Conservation (phyloP, 1,284 basidiomycete species). For the Clitocybe nebularis region DNA sequence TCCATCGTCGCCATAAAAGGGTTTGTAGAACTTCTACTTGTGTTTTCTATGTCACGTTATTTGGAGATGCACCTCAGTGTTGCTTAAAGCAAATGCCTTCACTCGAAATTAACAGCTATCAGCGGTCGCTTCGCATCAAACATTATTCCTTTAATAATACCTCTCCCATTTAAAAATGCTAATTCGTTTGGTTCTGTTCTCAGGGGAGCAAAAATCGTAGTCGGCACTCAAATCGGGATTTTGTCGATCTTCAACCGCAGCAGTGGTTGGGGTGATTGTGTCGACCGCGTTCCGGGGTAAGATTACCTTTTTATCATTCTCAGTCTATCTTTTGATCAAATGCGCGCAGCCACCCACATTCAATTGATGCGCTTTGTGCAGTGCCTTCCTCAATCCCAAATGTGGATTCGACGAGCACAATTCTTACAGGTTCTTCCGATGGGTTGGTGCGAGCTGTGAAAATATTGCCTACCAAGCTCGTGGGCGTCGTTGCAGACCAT, state of each 20-base stretch:
- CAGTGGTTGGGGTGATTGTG: constrained; percentile 88
- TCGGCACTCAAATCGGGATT: constrained; percentile 91
- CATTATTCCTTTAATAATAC: constrained; percentile 3
- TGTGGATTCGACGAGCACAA: constrained; percentile 63
- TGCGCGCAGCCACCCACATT: constrained; percentile 71
- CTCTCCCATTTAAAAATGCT: too few species aligned
- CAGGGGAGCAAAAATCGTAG: constrained; percentile 77
- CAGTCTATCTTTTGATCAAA: constrained; percentile 1
- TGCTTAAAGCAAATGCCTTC: too few species aligned
- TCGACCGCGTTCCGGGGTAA: constrained; percentile 88
- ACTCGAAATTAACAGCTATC: too few species aligned
- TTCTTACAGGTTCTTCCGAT: constrained; percentile 92
- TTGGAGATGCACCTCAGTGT: too few species aligned
- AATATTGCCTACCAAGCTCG: constrained; percentile 84
- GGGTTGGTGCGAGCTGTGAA: constrained; percentile 89
- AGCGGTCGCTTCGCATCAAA: constrained; percentile 8
- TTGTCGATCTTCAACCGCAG: constrained; percentile 86
- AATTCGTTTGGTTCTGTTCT: constrained; percentile 7
- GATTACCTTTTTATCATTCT: constrained; percentile 16
- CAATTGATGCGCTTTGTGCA: constrained; percentile 78
- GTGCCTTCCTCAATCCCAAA: constrained; percentile 59
- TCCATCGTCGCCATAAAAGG: constrained; percentile 82
- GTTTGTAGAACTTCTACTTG: too few species aligned
- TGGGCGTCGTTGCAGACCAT: constrained; percentile 90
- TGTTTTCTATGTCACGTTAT: not conserved